Evolutionary conservation across 2,329 filamentous ascomycete genomes (phyloP), one percentile per base, ranked within the genome.

Genomic region (Graphilbum fragrans): DNA sequence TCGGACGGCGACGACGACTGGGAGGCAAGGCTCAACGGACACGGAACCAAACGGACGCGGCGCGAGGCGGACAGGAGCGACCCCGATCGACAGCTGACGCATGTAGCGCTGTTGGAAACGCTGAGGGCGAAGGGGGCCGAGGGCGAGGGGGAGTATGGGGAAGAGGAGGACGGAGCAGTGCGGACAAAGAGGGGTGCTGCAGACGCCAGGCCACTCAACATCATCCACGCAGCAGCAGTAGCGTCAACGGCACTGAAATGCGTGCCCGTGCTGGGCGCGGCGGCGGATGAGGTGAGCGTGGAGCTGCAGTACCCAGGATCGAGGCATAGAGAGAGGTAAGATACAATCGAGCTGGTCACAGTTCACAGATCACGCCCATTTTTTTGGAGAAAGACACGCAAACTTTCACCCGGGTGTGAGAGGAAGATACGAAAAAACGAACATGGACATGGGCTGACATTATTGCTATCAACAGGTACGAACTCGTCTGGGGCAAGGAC

Each of bases 221-320:
- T 80, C 44, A 70, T 80, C 22, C 75, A 81, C 49, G 75, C 75
- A 5, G 68, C 67, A 5, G 65, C 77, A 48, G 65, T 80, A 19
- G 69, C 70, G 31, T 72, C 65, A 35, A 57, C 70, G 19, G 60
- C 64, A 41, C 61, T 66, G 6, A 69, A 67, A 34, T 74, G 70
- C 45, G 65, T 68, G 22, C 66, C 67, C 1, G 65, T 68, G 12
- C 62, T 72, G 45, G 65, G 65, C 32, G 63, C 67, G 3, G 60
- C 62, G 37, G 61, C 66, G 37, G 65, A 76, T 44, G 70, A 76
- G 44, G 67, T 78, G 7, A 64, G 60, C 11, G 74, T 93, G 45
- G 67, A 80, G 54, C 64, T 96, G 50, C 84, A 92, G 58, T 96
- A 96, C 59, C 90, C 92, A 10, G 88, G 85, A 58, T 52, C 55